Evolutionary conservation across 2,329 filamentous ascomycete genomes (phyloP).

Genomic region (Microsporum ferrugineum): DNA sequence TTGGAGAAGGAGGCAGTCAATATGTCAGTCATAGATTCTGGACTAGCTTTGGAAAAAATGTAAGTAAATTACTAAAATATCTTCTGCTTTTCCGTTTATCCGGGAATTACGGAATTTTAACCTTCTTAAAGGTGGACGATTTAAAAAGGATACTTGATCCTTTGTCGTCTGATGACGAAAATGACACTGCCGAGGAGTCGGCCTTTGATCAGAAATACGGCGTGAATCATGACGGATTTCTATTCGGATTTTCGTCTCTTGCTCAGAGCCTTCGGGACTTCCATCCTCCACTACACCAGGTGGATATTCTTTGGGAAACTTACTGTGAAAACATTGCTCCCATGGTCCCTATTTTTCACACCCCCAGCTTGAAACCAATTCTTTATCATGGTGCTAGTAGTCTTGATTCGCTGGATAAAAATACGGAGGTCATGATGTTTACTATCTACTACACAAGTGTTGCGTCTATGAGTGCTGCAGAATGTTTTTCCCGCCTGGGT

Average conservation of each 20-base stretch:
- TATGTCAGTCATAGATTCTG: slow-evolving; percentile 54
- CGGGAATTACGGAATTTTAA: background rate
- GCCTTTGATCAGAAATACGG: slow-evolving; percentile 27
- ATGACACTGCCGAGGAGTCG: slow-evolving; percentile 36
- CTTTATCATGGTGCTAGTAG: slow-evolving; percentile 42
- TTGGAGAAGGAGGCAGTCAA: slow-evolving; percentile 48
- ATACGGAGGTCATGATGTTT: slow-evolving; percentile 48
- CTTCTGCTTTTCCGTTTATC: background rate
- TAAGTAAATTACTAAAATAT: slow-evolving; percentile 18
- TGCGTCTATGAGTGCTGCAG: slow-evolving; percentile 30
- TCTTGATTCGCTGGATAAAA: slow-evolving; percentile 41
- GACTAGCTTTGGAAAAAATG: slow-evolving; percentile 51
- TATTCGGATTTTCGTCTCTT: slow-evolving; percentile 50
- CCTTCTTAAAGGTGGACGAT: slow-evolving; percentile 42
- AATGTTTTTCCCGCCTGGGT: slow-evolving; percentile 37
- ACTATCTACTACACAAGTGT: slow-evolving; percentile 51
- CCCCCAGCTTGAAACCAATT: slow-evolving; percentile 42
- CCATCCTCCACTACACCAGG: slow-evolving; percentile 44
- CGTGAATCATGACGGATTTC: slow-evolving; percentile 45
- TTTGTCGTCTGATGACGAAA: slow-evolving; percentile 46
- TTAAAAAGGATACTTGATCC: slow-evolving; percentile 50
- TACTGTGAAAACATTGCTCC: slow-evolving; percentile 53
- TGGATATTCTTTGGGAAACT: slow-evolving; percentile 44
- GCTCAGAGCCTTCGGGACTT: slow-evolving; percentile 44
- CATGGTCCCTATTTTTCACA: slow-evolving; percentile 49